These are phyloP conservation scores for Zea mays DNA, from an alignment of 176 grass and related monocot species.

Conservation along the genomic window DNA sequence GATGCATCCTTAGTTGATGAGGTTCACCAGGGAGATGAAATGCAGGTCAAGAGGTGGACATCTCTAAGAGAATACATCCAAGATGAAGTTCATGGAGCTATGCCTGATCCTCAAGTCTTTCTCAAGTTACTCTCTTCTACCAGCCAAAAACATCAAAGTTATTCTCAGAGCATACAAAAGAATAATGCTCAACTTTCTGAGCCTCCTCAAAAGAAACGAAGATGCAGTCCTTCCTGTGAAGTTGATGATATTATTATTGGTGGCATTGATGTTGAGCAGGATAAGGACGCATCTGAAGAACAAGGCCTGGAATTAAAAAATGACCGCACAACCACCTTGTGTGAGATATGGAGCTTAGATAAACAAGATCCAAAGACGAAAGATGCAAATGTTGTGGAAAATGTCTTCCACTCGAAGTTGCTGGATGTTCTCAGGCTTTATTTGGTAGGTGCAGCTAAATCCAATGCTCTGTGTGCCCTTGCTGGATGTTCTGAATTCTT, in stretches of 20 bases:
- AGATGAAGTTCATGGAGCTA: conserved; percentile 60
- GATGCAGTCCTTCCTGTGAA: conserved; percentile 32
- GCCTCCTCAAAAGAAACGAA: conserved; percentile 67
- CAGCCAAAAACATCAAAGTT: conserved; percentile 54
- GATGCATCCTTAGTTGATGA: conserved; percentile 35
- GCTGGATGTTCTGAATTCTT: conserved; percentile 22
- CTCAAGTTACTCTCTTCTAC: conserved; percentile 83
- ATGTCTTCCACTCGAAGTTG: conserved; percentile 79
- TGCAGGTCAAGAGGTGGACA: conserved; percentile 47
- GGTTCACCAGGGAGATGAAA: conserved; percentile 38
- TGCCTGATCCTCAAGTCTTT: conserved; percentile 89
- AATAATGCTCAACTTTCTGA: conserved; percentile 42
- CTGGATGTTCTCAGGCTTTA: conserved; percentile 77
- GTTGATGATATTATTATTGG: conserved; percentile 67
- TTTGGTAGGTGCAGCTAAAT: conserved; percentile 59
- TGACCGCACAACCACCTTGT: conserved; percentile 34
- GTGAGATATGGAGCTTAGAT: conserved; percentile 77
- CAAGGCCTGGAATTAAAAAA: conserved; percentile 41
- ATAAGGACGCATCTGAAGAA: conserved; percentile 40
- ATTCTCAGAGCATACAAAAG: conserved; percentile 42
- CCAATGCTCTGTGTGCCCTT: conserved; percentile 27
- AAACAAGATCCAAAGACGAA: conserved; percentile 37
- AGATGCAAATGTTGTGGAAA: conserved; percentile 46
- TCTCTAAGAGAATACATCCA: conserved; percentile 76
- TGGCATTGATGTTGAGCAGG: conserved; percentile 58